Evolutionary conservation across 345 rosid genomes (phyloP).

Genomic region (Conringia planisiliqua): DNA sequence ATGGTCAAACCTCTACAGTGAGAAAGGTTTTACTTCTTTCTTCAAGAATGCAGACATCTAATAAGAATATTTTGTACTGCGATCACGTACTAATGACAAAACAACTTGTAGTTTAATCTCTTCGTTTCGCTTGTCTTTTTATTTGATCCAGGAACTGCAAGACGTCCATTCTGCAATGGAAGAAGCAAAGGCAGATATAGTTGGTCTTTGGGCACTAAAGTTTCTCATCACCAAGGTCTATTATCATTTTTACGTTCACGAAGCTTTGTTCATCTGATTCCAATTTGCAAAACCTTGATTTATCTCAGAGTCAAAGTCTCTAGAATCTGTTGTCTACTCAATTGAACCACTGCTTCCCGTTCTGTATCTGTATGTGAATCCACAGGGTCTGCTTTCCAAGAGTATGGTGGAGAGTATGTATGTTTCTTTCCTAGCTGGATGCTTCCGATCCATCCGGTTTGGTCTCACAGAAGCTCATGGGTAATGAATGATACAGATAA

Average conservation of each 20-base stretch:
- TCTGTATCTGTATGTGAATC: neutral
- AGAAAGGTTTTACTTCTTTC: slow-evolving; percentile 57
- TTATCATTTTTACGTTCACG: slow-evolving; percentile 3
- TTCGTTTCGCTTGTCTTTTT: neutral
- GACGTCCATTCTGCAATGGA: slow-evolving; percentile 87
- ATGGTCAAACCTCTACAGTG: slow-evolving; percentile 79
- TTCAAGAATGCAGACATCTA: neutral
- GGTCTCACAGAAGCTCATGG: slow-evolving; percentile 96
- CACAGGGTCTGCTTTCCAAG: slow-evolving; percentile 65
- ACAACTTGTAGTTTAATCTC: neutral
- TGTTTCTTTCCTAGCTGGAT: slow-evolving; percentile 87
- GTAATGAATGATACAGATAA: slow-evolving; percentile 40
- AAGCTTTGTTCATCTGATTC: neutral
- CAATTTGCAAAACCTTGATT: neutral
- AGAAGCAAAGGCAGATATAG: slow-evolving; percentile 97
- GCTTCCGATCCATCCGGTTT: slow-evolving; percentile 89
- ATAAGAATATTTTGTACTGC: neutral
- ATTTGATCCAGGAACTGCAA: slow-evolving; percentile 69
- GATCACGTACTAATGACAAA: neutral
- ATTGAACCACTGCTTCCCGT: neutral
- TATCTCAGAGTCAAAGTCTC: neutral
- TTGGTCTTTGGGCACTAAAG: slow-evolving; percentile 94
- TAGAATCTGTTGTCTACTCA: neutral
- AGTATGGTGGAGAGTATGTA: slow-evolving; percentile 69
- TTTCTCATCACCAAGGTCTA: slow-evolving; percentile 68